Base-by-base conservation (phyloP, 116 monocot species). In the Phalaenopsis hybrid region DNA sequence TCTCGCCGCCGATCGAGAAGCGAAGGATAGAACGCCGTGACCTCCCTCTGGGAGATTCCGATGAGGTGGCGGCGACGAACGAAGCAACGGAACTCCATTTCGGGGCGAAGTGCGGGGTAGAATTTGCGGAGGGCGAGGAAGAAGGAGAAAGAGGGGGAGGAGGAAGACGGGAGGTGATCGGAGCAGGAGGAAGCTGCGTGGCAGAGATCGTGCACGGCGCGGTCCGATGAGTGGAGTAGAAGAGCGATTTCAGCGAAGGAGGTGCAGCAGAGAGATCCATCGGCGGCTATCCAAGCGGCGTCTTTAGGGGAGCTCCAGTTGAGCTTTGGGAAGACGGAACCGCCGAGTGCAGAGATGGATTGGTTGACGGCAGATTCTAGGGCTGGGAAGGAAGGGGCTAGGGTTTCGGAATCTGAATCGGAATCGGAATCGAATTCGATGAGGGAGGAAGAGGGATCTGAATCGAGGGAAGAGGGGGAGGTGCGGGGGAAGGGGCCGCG, bases 301-400 rank as follows among this genome's bases (percentile, higher is more conserved):
- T 92, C 92, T 72, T 89, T 95, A 18, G 92, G 95, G 15, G 91
- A 76, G 78, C 91, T 89, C 95, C 95, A 95, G 81, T 92, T 92
- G 44, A 95, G 92, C 85, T 95, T 95, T 59, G 91, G 95, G 70
- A 95, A 85, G n/a, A 84, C 95, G 17, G 86, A 80, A 69, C 95
- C 91, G 1, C 92, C 92, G 0, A 95, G 88, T 65, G 81, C 78
- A 25, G 84, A 17, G 57, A 94, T 92, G 28, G 88, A 87, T 43
- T 21, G 63, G 68, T 81, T 81, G 15, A 94, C 86, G 8, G 75
- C 82, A 7, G 82, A 78, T 72, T 92, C 90, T 43, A 94, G 61
- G 0, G 89, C 92, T 3, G 95, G 91, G 84, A 95, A 92, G 16
- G 83, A 85, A 4, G 95, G 92, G 69, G 85, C 50, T 8, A 55